Evolutionary conservation across 2,329 filamentous ascomycete genomes (phyloP).

Genomic region (Chrysoporthe puriensis): DNA sequence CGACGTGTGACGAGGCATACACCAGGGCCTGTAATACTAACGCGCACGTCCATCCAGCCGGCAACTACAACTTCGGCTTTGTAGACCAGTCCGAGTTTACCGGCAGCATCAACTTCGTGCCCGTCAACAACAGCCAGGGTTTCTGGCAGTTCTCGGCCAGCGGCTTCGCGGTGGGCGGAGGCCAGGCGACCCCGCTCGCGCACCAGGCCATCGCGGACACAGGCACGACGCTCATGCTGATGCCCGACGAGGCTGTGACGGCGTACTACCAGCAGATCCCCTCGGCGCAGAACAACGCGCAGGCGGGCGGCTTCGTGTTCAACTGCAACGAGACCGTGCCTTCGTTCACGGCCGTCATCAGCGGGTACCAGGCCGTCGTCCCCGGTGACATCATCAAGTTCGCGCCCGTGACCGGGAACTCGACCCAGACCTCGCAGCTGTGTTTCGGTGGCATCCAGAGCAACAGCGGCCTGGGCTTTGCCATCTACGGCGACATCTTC

Average conservation of each 20-base stretch:
- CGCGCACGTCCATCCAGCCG: slow-evolving; percentile 31
- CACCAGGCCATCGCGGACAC: slow-evolving; percentile 67
- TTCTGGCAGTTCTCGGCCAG: slow-evolving; percentile 65
- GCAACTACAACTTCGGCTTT: slow-evolving; percentile 45
- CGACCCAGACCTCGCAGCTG: slow-evolving; percentile 52
- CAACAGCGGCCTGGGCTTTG: slow-evolving; percentile 57
- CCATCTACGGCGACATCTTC: slow-evolving; percentile 72
- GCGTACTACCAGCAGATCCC: slow-evolving; percentile 62
- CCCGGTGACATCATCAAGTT: slow-evolving; percentile 51
- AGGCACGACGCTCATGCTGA: slow-evolving; percentile 65
- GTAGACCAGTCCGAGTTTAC: slow-evolving; percentile 62
- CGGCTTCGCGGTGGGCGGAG: slow-evolving; percentile 56
- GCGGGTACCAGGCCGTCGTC: slow-evolving; percentile 51
- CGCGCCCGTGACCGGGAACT: slow-evolving; percentile 50
- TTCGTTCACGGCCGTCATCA: slow-evolving; percentile 47
- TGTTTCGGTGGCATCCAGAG: slow-evolving; percentile 72
- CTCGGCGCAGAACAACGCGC: slow-evolving; percentile 47
- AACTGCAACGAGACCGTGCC: slow-evolving; percentile 35
- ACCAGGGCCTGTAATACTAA: slow-evolving; percentile 11
- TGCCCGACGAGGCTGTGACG: slow-evolving; percentile 52
- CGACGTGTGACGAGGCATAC: background rate
- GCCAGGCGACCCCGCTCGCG: slow-evolving; percentile 38
- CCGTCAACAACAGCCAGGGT: slow-evolving; percentile 58
- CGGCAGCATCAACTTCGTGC: slow-evolving; percentile 59
- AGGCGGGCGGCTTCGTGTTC: slow-evolving; percentile 52